Evolutionary conservation across 2,329 filamentous ascomycete genomes (phyloP), one percentile per base, ranked within the genome.

Genomic region (Colletotrichum sublineola): DNA sequence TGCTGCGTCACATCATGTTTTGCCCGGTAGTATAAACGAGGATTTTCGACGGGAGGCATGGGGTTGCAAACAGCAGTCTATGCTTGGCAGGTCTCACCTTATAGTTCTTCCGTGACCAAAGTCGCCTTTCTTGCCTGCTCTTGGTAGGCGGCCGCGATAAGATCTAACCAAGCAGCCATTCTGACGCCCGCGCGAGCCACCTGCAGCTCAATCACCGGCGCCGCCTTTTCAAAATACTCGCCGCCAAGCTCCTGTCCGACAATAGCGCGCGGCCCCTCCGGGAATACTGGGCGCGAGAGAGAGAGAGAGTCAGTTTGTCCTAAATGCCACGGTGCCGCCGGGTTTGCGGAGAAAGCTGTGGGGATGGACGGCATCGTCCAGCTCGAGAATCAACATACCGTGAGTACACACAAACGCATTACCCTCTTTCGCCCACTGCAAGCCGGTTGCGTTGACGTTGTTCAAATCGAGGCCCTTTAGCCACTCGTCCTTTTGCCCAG

Each of bases 141-240:
- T 44, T 76, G 75, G 57, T 76, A 76, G 48, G 80, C 77, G 55
- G 84, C 81, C 11, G 84, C 89, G 76, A 93, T 90, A 76, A 86
- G 81, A 77, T 93, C 91, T 73, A 93, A 81, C 90, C 90, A 93
- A 29, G 86, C 87, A 2, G 89, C 92, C 79, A 94, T 85, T 61
- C 92, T 86, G 79, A 90, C 92, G 14, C 92, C 92, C 5, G 90
- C 92, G 74, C 88, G 89, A 9, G 92, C 92, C 73, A 94, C 85
- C 78, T 92, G 89, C 71, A 88, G 78, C 80, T 94, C 90, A 57
- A 94, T 84, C 69, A 91, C 87, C 29, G 87, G 89, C n/a, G 87
- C 88, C 2, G 90, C 91, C 42, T 84, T 86, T 42, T 89, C 84
- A 77, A 89, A 93, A 80, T 94, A 94, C 44, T 86, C 85, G 0